Evolutionary conservation across 345 rosid species (phyloP).

Genomic region (Citrus hindsii): DNA sequence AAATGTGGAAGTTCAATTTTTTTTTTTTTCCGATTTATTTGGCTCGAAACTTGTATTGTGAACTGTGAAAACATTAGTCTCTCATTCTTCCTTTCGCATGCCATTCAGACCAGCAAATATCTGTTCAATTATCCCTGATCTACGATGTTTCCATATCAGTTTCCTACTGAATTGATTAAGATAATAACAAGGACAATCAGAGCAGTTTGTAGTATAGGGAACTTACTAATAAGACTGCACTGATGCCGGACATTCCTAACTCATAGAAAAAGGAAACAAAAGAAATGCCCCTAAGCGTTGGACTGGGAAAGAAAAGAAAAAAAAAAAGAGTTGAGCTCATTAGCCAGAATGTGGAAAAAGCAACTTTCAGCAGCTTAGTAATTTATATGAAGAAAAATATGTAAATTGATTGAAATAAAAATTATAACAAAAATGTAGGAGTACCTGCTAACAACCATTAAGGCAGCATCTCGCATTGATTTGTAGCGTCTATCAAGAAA

Average conservation of each 20-base stretch:
- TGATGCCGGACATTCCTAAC: constrained; percentile 59
- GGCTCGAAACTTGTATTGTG: background rate
- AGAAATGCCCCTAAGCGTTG: constrained; percentile 42
- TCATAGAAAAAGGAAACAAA: constrained; percentile 50
- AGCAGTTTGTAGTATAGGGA: background rate
- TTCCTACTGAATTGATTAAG: background rate
- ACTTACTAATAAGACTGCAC: constrained; percentile 40
- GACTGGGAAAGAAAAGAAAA: constrained; percentile 41
- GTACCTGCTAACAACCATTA: constrained; percentile 36
- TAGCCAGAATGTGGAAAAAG: background rate
- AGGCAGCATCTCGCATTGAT: constrained; percentile 47
- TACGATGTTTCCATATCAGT: background rate
- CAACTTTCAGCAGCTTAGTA: background rate
- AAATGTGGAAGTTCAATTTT: background rate
- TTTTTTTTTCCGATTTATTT: background rate
- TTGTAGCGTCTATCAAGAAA: constrained; percentile 27
- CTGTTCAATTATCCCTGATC: background rate
- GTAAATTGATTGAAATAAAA: background rate
- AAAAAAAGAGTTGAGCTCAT: constrained; percentile 7
- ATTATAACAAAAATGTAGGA: background rate
- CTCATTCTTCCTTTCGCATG: background rate
- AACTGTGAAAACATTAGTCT: background rate
- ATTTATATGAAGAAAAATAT: background rate
- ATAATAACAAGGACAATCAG: background rate
- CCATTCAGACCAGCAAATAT: background rate